Conservation (phyloP, 2,329 filamentous ascomycete genomes). For the Penicillium hordei region DNA sequence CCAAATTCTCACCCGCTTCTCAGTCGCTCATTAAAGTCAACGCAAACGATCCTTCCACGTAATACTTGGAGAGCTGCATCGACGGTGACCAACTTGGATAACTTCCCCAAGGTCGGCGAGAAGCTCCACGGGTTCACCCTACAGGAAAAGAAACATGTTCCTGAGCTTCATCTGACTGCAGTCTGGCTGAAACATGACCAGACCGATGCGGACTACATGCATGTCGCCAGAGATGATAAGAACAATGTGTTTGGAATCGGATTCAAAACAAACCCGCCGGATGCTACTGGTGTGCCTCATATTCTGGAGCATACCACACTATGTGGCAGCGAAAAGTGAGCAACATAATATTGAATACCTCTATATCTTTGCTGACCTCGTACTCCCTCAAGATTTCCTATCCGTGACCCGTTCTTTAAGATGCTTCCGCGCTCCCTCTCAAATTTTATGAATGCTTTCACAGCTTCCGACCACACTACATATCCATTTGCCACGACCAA, state of each 20-base stretch:
- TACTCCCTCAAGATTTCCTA: constrained; percentile 68
- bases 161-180: constrained; percentile 89
- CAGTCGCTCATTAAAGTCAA: constrained; percentile 21
- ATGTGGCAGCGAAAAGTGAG: constrained; percentile 88
- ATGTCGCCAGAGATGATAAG: constrained; percentile 89
- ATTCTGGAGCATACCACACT: constrained; percentile 97
- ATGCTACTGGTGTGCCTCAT: constrained; percentile 93
- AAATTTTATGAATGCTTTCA: constrained; percentile 99
- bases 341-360: too few species aligned
- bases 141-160: constrained; percentile 83
- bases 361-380: constrained; percentile 15
- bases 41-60: constrained; percentile 16
- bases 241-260: constrained; percentile 99
- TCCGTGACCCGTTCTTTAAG: constrained; percentile 98
- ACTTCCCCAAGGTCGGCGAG: constrained; percentile 75
- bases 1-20: constrained; percentile 21
- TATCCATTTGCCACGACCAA: constrained; percentile 99
- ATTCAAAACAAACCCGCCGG: constrained; percentile 97
- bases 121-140: constrained; percentile 93
- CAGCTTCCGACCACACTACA: constrained; percentile 91
- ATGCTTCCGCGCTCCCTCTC: constrained; percentile 98
- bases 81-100: constrained; percentile 73
- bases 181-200: constrained; percentile 89
- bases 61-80: constrained; percentile 36
- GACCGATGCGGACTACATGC: constrained; percentile 92